A percentile compares a stretch with the other conserved stretches of the same genome.
Conservation (phyloP, 768 basidiomycete genomes). For the Hericium rajendrae region DNA sequence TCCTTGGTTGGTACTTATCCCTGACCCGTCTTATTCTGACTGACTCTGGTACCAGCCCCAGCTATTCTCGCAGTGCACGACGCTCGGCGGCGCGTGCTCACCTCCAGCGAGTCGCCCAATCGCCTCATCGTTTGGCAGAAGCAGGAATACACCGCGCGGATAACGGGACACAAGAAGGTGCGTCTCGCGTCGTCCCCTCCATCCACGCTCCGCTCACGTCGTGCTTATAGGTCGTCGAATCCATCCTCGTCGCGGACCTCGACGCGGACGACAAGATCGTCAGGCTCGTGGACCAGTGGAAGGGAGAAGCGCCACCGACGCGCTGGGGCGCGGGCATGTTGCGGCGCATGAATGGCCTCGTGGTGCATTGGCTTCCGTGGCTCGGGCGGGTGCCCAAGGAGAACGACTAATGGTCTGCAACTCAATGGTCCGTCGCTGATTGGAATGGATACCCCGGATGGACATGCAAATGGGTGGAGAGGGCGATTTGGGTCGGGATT, state of each 20-base stretch:
- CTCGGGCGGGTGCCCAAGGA: slow-evolving; percentile 39
- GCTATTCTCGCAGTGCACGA: slow-evolving; percentile 40
- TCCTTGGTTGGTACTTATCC: slow-evolving; percentile 31
- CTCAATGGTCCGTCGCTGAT: no score
- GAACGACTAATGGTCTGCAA: background rate
- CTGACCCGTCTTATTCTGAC: background rate
- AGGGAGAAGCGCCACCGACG: slow-evolving; percentile 42
- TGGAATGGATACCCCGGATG: no score
- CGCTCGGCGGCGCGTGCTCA: slow-evolving; percentile 45
- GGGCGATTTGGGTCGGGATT: no score
- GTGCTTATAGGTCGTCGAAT: slow-evolving; percentile 38
- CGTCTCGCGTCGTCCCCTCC: background rate
- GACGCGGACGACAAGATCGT: slow-evolving; percentile 57
- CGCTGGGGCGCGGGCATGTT: slow-evolving; percentile 38
- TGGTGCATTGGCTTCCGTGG: slow-evolving; percentile 46
- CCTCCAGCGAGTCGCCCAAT: slow-evolving; percentile 49
- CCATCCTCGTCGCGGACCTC: slow-evolving; percentile 52
- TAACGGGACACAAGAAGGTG: slow-evolving; percentile 44
- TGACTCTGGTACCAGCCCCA: slow-evolving; percentile 34
- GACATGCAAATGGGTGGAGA: no score
- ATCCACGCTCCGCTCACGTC: no score
- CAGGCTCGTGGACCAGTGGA: slow-evolving; percentile 49
- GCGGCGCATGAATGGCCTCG: slow-evolving; percentile 39
- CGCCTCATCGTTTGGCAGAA: slow-evolving; percentile 49
- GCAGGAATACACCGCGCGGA: slow-evolving; percentile 50